These are phyloP conservation scores for Spizellomyces punctatus DNA, from an alignment of 192 early-diverging fungal genomes.

Conservation along the genomic window DNA sequence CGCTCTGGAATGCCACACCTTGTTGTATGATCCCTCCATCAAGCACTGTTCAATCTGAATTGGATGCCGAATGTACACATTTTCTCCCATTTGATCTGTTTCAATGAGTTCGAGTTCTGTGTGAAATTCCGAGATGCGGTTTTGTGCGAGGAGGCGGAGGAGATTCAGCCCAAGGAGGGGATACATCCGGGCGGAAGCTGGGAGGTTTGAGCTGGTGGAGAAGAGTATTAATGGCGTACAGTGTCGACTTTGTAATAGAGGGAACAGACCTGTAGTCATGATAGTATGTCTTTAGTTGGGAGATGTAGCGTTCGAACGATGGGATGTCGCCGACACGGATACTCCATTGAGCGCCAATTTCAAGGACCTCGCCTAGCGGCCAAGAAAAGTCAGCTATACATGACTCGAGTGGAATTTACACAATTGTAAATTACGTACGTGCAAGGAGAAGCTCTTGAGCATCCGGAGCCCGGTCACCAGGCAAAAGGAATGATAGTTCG, in stretches of 20 bases:
- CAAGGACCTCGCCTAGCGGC: constrained; percentile 75
- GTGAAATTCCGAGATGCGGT: constrained; percentile 97
- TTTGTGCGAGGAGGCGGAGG: constrained; percentile 89
- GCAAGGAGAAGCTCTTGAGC: constrained; percentile 53
- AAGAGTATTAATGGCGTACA: neutral
- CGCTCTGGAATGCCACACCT: constrained; percentile 88
- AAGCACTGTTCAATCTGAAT: constrained; percentile 93
- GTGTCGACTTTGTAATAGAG: neutral
- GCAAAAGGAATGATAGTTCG: constrained; percentile 48
- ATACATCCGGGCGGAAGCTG: constrained; percentile 81
- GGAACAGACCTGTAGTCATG: constrained; percentile 70
- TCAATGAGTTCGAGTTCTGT: constrained; percentile 93
- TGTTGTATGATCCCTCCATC: constrained; percentile 98
- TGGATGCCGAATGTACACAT: constrained; percentile 88
- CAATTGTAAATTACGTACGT: constrained; percentile 42
- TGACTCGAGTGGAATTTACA: neutral
- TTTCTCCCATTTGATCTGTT: constrained; percentile 74
- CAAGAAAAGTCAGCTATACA: neutral
- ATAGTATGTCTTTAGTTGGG: constrained; percentile 90
- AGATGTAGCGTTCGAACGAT: constrained; percentile 94
- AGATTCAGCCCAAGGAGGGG: constrained; percentile 91
- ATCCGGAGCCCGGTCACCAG: constrained; percentile 33
- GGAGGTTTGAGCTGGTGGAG: constrained; percentile 51
- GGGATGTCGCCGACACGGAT: constrained; percentile 85
- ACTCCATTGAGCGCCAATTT: constrained; percentile 88